Conservation (phyloP, 805 yeast species). For the Candida maris region DNA sequence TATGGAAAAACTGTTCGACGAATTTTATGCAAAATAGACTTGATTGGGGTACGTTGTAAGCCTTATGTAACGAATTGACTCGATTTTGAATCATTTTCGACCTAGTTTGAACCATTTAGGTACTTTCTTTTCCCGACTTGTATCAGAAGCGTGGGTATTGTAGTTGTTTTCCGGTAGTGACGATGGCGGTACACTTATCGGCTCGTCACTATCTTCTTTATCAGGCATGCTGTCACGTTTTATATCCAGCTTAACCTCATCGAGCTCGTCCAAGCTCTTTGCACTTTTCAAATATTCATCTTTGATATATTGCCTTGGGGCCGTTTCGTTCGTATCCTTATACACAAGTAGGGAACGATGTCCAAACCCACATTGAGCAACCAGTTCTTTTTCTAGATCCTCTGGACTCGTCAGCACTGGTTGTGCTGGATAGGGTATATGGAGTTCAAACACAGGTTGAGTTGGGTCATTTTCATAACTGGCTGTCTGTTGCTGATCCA, state of each 20-base stretch:
- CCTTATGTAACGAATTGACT: neutral
- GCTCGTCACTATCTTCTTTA: neutral
- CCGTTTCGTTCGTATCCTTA: constrained; percentile 16
- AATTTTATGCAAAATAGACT: constrained; percentile 11
- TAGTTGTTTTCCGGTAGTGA: neutral
- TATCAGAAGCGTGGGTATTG: neutral
- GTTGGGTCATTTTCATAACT: constrained; percentile 17
- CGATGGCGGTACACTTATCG: neutral
- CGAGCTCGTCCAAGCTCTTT: constrained; percentile 24
- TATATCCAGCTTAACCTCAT: constrained; percentile 22
- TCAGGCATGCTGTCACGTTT: constrained; percentile 5
- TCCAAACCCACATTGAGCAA: constrained; percentile 40
- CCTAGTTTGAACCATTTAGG: constrained; percentile 35
- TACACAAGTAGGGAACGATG: constrained; percentile 28
- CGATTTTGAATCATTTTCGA: constrained; percentile 21
- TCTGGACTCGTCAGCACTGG: constrained; percentile 22
- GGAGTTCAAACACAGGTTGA: constrained; percentile 30
- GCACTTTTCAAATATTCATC: constrained; percentile 21
- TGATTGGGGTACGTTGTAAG: neutral
- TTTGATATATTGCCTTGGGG: constrained; percentile 19
- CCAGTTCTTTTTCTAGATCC: constrained; percentile 30
- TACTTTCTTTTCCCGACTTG: constrained; percentile 16
- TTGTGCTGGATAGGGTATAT: constrained; percentile 46
- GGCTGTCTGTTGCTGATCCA: constrained; percentile 30
- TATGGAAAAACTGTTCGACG: constrained; percentile 49